These are phyloP conservation scores for Delphinella strobiligena DNA, from an alignment of 2,329 filamentous ascomycete genomes.

Conservation along the genomic window DNA sequence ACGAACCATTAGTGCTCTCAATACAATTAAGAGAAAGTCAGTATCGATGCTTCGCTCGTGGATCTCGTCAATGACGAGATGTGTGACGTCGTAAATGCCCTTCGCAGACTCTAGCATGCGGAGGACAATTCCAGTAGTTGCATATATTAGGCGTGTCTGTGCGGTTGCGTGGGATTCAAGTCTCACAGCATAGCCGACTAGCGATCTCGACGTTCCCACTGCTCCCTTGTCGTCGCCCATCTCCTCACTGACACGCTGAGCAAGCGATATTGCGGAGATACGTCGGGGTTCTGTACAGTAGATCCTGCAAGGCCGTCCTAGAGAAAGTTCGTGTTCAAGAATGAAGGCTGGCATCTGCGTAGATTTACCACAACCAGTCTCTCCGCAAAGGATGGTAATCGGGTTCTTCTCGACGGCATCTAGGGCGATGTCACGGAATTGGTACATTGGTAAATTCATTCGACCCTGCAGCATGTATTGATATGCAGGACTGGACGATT, in stretches of 20 bases:
- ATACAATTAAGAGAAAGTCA: slow-evolving; percentile 85
- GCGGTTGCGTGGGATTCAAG: slow-evolving; percentile 76
- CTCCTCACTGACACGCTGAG: slow-evolving; percentile 86
- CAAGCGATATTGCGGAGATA: slow-evolving; percentile 91
- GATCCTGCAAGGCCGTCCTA: slow-evolving; percentile 75
- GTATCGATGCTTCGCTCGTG: slow-evolving; percentile 95
- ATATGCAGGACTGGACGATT: slow-evolving; percentile 44
- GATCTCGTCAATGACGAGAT: slow-evolving; percentile 93
- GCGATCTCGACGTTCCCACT: slow-evolving; percentile 66
- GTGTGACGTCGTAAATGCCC: slow-evolving; percentile 78
- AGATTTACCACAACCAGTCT: slow-evolving; percentile 95
- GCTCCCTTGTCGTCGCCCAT: slow-evolving; percentile 75
- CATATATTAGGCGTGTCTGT: slow-evolving; percentile 78
- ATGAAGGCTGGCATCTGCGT: slow-evolving; percentile 95
- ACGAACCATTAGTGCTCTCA: slow-evolving; percentile 66
- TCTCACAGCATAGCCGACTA: slow-evolving; percentile 90
- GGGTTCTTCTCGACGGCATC: slow-evolving; percentile 66
- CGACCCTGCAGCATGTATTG: slow-evolving; percentile 68
- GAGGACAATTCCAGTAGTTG: slow-evolving; percentile 86
- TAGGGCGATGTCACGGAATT: slow-evolving; percentile 67
- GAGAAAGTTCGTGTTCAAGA: slow-evolving; percentile 72
- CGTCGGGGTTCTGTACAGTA: slow-evolving; percentile 92
- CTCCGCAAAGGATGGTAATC: slow-evolving; percentile 86
- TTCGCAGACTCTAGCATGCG: slow-evolving; percentile 88
- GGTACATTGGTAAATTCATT: slow-evolving; percentile 79